Conservation (phyloP, 1,139 yeast genomes). For the Candida sp. region DNA sequence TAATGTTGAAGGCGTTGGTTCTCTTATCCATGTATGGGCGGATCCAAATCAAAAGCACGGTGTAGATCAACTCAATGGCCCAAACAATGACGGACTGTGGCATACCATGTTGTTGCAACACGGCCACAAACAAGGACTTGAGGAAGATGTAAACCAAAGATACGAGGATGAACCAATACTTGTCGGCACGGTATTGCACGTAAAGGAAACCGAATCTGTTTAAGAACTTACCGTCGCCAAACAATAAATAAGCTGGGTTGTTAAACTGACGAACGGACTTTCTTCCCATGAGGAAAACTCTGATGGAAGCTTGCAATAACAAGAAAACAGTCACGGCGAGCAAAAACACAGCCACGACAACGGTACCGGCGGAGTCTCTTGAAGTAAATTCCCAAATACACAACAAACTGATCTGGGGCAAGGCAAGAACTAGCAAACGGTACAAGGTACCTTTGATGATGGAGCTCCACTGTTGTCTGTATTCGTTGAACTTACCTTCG, state of each 20-base stretch:
- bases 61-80: slow-evolving; percentile 72
- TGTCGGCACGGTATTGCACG: slow-evolving; percentile 88
- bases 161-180: slow-evolving; percentile 80
- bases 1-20: slow-evolving; percentile 90
- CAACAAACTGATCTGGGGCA: slow-evolving; percentile 83
- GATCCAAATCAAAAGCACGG: slow-evolving; percentile 63
- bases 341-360: slow-evolving; percentile 77
- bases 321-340: slow-evolving; percentile 60
- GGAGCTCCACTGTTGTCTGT: slow-evolving; percentile 79
- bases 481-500: slow-evolving; percentile 72
- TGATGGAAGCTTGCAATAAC: slow-evolving; percentile 72
- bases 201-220: slow-evolving; percentile 93
- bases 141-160: slow-evolving; percentile 67
- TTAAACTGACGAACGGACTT: slow-evolving; percentile 74
- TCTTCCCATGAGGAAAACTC: slow-evolving; percentile 74
- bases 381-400: slow-evolving; percentile 90
- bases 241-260: slow-evolving; percentile 92
- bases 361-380: slow-evolving; percentile 82
- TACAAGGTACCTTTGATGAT: slow-evolving; percentile 89
- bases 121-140: slow-evolving; percentile 86
- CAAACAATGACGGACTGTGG: slow-evolving; percentile 82
- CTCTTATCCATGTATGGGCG: slow-evolving; percentile 96
- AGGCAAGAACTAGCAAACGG: slow-evolving; percentile 79
- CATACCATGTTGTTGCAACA: slow-evolving; percentile 79
- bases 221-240: slow-evolving; percentile 80